Evolutionary conservation across 2,329 filamentous ascomycete species (phyloP).

Genomic region (Alternaria infectoria): DNA sequence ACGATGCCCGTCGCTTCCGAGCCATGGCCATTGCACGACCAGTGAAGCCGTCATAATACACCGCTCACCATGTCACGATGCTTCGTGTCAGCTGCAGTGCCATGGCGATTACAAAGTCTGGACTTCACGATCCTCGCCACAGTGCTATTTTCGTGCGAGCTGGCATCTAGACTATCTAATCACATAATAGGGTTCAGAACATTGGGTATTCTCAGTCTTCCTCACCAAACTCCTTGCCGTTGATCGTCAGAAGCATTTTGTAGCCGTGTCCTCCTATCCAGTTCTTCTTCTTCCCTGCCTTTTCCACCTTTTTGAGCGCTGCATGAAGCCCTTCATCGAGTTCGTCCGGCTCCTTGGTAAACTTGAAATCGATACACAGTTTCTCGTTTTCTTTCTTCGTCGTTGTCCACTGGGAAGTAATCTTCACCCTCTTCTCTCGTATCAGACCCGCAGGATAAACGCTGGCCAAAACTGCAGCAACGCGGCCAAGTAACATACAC

Average conservation of each 20-base stretch:
- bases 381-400: constrained; percentile 39
- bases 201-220: constrained; percentile 9
- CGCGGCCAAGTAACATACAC: constrained; percentile 67
- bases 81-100: constrained; percentile 3
- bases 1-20: constrained; percentile 24
- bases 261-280: constrained; percentile 41
- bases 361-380: constrained; percentile 38
- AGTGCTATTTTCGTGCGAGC: constrained; percentile 3
- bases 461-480: constrained; percentile 63
- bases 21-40: constrained; percentile 6
- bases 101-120: constrained; percentile 6
- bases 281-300: constrained; percentile 50
- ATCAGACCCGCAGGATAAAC: constrained; percentile 67
- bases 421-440: constrained; percentile 42
- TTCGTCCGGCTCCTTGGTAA: constrained; percentile 32
- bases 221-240: constrained; percentile 29
- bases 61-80: constrained; percentile 39
- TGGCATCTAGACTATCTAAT: background rate
- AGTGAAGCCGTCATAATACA: constrained; percentile 23
- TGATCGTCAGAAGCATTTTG: constrained; percentile 38
- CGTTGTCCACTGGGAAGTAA: constrained; percentile 32
- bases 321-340: constrained; percentile 42
- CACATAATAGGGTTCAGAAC: background rate
- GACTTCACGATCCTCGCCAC: constrained; percentile 28
- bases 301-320: constrained; percentile 40